These are phyloP conservation scores for Primulina eburnea DNA, from an alignment of 257 asterid species.

Conservation along the genomic window DNA sequence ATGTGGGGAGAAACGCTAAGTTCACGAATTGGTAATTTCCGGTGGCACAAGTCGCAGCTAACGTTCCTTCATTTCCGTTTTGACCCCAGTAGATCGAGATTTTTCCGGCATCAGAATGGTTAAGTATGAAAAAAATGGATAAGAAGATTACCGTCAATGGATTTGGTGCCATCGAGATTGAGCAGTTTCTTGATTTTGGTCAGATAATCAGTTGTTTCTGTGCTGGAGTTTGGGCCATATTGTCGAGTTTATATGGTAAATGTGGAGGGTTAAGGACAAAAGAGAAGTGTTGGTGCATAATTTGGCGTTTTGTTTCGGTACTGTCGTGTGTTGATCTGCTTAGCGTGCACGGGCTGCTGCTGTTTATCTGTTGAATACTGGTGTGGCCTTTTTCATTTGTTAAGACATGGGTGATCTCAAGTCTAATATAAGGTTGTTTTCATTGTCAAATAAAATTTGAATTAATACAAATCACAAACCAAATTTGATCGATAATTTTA, in stretches of 20 bases:
- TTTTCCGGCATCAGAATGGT: slow-evolving; percentile 25
- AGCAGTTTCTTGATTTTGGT: neutral
- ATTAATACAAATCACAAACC: too few species aligned
- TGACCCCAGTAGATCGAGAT: slow-evolving; percentile 36
- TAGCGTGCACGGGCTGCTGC: too few species aligned
- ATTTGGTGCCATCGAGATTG: neutral
- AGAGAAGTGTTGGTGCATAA: neutral
- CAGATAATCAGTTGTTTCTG: neutral
- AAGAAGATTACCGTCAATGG: neutral
- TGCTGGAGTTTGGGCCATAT: neutral
- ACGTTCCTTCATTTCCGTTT: slow-evolving; percentile 29
- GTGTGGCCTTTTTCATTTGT: too few species aligned
- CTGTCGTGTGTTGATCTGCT: too few species aligned
- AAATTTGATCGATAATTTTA: too few species aligned
- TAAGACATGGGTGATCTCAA: too few species aligned
- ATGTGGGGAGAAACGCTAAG: slow-evolving; percentile 38
- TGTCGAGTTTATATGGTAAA: neutral
- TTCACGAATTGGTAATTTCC: slow-evolving; percentile 32
- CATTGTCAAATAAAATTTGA: too few species aligned
- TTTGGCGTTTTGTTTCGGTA: too few species aligned
- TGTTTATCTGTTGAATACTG: too few species aligned
- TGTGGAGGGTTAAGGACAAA: slow-evolving; percentile 8
- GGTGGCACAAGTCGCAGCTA: slow-evolving; percentile 31
- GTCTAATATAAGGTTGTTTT: too few species aligned
- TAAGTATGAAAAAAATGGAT: neutral